Evolutionary conservation across 805 yeast genomes (phyloP).

Genomic region (Diddensiella santjacobensis): DNA sequence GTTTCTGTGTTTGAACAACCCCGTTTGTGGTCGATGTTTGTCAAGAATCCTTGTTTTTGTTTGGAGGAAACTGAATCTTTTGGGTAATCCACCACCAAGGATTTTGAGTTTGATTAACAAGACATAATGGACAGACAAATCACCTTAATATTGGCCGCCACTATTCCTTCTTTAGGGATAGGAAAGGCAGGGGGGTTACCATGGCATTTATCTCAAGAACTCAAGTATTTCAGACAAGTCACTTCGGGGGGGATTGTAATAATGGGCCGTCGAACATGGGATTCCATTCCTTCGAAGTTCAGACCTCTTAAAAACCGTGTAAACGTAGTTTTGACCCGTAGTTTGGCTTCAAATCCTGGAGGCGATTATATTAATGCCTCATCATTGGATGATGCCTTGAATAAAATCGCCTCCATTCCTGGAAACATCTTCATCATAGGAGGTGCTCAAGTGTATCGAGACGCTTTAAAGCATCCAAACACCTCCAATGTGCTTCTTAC

Average conservation of each 20-base stretch:
- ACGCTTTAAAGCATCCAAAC: conserved; percentile 41
- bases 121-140: conserved; percentile 27
- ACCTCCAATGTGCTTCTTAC: conserved; percentile 65
- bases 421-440: conserved; percentile 81
- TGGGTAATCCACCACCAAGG: too few relatives aligned
- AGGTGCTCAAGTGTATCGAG: conserved; percentile 81
- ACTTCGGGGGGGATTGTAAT: conserved; percentile 61
- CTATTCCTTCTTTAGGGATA: conserved; percentile 76
- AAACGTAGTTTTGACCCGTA: conserved; percentile 71
- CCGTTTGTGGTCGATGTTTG: too few relatives aligned
- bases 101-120: too few relatives aligned
- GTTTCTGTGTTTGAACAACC: too few relatives aligned
- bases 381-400: conserved; percentile 45
- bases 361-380: conserved; percentile 32
- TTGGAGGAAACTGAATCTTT: too few relatives aligned
- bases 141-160: conserved; percentile 78
- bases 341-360: conserved; percentile 13
- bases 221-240: conserved; percentile 75
- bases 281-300: conserved; percentile 79
- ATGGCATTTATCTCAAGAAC: conserved; percentile 81
- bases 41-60: too few relatives aligned
- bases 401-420: conserved; percentile 17
- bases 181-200: conserved; percentile 81
- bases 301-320: conserved; percentile 74
- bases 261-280: conserved; percentile 97